Conservation (phyloP, 768 basidiomycete species). For the Kwoniella dendrophila region DNA sequence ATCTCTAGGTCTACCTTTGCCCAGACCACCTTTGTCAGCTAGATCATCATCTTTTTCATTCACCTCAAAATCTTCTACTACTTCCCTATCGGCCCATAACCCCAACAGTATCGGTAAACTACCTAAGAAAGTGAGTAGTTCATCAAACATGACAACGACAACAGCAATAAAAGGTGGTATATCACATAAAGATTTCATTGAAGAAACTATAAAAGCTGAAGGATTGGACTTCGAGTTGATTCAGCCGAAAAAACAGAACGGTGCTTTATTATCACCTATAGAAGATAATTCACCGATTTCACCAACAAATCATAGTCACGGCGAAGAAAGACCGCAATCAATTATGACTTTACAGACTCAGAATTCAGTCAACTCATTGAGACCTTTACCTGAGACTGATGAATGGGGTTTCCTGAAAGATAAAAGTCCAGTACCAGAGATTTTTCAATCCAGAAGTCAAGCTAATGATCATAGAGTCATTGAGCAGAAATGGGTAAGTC, state of each 20-base stretch:
- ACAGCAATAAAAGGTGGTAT: constrained; percentile 10
- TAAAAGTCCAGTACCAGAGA: constrained; percentile 45
- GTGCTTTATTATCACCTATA: constrained; percentile 13
- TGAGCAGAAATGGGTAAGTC: constrained; percentile 51
- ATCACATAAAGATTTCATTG: constrained; percentile 43
- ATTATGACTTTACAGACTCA: constrained; percentile 11
- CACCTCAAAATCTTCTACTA: constrained; percentile 27
- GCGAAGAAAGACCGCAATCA: neutral
- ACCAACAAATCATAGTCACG: neutral
- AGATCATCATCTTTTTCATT: constrained; percentile 45
- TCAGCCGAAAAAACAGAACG: constrained; percentile 30
- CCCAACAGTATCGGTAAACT: constrained; percentile 6
- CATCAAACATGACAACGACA: neutral
- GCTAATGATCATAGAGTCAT: constrained; percentile 37
- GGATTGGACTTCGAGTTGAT: constrained; percentile 51
- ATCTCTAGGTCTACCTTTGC: constrained; percentile 13
- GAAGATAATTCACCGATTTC: constrained; percentile 12
- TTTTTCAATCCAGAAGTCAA: constrained; percentile 34
- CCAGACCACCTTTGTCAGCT: constrained; percentile 26
- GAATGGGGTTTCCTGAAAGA: constrained; percentile 53
- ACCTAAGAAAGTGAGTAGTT: neutral
- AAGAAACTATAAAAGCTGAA: constrained; percentile 49
- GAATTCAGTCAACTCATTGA: neutral
- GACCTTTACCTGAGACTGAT: constrained; percentile 44
- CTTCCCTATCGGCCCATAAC: constrained; percentile 14